phyloP scores from a whole-genome alignment of 1,139 yeast species.

The Geotrichum citri-aurantii region DNA sequence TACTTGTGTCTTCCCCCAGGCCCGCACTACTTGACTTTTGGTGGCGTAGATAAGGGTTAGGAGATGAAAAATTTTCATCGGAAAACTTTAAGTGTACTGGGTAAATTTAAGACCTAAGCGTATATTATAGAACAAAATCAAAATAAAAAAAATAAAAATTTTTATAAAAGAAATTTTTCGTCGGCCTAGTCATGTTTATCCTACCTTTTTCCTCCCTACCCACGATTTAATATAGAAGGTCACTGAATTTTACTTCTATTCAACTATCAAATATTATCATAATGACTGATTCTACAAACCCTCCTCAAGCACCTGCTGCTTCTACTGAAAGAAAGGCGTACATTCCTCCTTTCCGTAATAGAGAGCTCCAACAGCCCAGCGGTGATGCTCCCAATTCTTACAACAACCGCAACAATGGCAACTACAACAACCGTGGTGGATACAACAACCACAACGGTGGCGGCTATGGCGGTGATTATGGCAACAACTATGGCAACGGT shows the following conservation, averaged over 20 bases:
- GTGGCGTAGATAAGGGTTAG: neutral
- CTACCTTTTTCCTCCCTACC: neutral
- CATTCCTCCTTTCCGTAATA: constrained; percentile 16
- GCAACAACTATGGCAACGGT: constrained; percentile 17
- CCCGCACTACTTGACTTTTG: neutral
- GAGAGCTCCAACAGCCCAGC: constrained; percentile 10
- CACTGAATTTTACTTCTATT: neutral
- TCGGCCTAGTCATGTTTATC: neutral
- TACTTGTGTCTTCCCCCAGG: neutral
- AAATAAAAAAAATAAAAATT: neutral
- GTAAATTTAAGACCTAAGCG: neutral
- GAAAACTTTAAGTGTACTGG: neutral
- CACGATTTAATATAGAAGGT: constrained; percentile 8
- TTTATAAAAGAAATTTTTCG: neutral
- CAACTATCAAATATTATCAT: neutral
- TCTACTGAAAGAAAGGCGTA: constrained; percentile 13
- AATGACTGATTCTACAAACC: constrained; percentile 15
- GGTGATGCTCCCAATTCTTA: constrained; percentile 2
- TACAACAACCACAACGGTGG: neutral
- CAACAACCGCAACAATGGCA: constrained; percentile 5
- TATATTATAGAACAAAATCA: neutral
- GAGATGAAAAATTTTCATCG: neutral
- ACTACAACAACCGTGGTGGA: constrained; percentile 2
- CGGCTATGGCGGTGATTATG: neutral
- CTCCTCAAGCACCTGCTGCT: constrained; percentile 8